Evolutionary conservation across 2,329 filamentous ascomycete genomes (phyloP), one percentile per base, ranked within the genome.

Genomic region (Onygena corvina): DNA sequence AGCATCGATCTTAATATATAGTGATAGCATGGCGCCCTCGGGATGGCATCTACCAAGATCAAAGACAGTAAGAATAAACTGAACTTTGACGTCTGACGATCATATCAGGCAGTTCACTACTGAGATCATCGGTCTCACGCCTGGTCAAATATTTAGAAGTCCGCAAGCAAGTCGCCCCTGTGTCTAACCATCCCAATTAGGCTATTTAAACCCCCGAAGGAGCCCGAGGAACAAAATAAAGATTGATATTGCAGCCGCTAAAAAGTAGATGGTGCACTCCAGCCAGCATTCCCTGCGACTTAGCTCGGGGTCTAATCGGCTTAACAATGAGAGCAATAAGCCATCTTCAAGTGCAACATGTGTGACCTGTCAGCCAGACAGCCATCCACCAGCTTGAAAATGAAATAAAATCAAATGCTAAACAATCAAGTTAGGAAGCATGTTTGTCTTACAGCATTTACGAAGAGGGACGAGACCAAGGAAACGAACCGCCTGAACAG

Each of bases 301-400:
- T 40, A 40, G 16, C n/a, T 40, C 36, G 36, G 36, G 36, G 36
- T 40, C 14, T 40, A 40, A 40, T 18, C 20, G 20, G 21, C 36
- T n/a, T 23, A 40, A 12, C 20, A 40, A 23, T 18, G 7, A 21
- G 36, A 40, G 18, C 11, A 23, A n/a, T 40, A 40, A 20, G 25
- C 16, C 36, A 18, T 40, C 36, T 21, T 12, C 4, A 21, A 40
- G 18, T 40, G 36, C 18, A 40, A 40, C 12, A 21, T 40, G 36
- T 40, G 36, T n/a, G 36, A 40, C 36, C 18, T 40, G 36, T 25
- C 36, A 40, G 36, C 36, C 36, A 40, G 36, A 40, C 36, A 40
- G 36, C 36, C 36, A 40, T 40, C 36, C 36, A 40, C 11, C 36
- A 40, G 11, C 4, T 12, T n/a, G 11, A 6, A 21, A 20, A 8